Percentiles rank a stretch among this genome's conserved stretches.
Evolutionary conservation across 1,284 basidiomycete genomes (phyloP).

Genomic region (Afroboletus lepidellus): DNA sequence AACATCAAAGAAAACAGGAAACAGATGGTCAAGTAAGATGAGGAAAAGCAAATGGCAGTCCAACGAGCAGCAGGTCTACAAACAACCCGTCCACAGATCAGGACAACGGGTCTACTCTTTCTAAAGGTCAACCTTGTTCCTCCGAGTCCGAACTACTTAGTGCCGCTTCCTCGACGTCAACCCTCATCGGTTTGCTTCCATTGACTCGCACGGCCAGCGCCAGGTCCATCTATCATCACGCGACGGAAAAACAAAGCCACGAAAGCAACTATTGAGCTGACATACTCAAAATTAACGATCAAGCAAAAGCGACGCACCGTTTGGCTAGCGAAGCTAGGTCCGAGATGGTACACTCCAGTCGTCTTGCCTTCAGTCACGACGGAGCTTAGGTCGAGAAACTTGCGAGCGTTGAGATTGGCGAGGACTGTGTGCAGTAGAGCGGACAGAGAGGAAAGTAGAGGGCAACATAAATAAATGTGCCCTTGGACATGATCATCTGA

Average conservation of each 20-base stretch:
- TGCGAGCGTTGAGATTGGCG: slow-evolving; percentile 7
- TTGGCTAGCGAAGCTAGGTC: neutral
- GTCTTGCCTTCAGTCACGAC: neutral
- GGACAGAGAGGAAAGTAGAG: slow-evolving; percentile 7
- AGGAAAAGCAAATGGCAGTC: too few species aligned
- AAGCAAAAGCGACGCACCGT: slow-evolving; percentile 2
- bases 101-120: neutral
- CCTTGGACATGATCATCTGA: neutral
- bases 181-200: neutral
- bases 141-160: neutral
- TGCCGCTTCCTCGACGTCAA: neutral
- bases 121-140: neutral
- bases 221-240: neutral
- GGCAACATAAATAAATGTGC: slow-evolving; percentile 1
- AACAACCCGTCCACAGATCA: too few species aligned
- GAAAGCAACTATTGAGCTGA: neutral
- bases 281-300: neutral
- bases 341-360: neutral
- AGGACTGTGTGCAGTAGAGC: slow-evolving; percentile 9
- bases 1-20: too few species aligned
- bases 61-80: too few species aligned
- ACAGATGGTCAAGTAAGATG: too few species aligned
- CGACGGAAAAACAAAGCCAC: too few species aligned
- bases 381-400: neutral
- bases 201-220: neutral